These are phyloP conservation scores for Fusarium illudens DNA, from an alignment of 2,329 filamentous ascomycete genomes.

Conservation along the genomic window DNA sequence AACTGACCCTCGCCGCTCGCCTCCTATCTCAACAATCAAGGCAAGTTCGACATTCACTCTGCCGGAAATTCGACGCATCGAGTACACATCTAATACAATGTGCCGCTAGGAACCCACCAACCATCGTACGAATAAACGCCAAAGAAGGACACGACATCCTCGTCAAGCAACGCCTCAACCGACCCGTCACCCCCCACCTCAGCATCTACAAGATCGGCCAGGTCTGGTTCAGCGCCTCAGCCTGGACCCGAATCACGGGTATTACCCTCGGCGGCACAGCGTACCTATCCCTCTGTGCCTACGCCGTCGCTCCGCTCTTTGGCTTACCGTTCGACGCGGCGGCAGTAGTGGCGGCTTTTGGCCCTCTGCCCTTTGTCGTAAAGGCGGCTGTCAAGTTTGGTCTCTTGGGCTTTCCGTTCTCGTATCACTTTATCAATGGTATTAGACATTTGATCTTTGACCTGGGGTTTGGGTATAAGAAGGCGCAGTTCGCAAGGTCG, in stretches of 20 bases:
- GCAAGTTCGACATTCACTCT: neutral
- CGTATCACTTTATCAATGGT: slow-evolving; percentile 25
- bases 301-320: slow-evolving; percentile 10
- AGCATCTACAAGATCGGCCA: slow-evolving; percentile 19
- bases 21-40: slow-evolving; percentile 12
- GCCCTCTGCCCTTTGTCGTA: slow-evolving; percentile 3
- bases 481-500: slow-evolving; percentile 16
- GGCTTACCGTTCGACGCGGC: slow-evolving; percentile 10
- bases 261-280: slow-evolving; percentile 14
- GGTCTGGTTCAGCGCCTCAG: slow-evolving; percentile 25
- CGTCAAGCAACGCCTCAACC: slow-evolving; percentile 13
- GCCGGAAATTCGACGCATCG: neutral
- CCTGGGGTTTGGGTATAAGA: slow-evolving; percentile 22
- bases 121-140: neutral
- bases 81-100: neutral
- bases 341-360: slow-evolving; percentile 3
- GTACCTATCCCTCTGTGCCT: slow-evolving; percentile 6
- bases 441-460: slow-evolving; percentile 25
- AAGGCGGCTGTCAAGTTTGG: slow-evolving; percentile 19
- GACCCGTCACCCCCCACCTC: slow-evolving; percentile 17
- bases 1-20: neutral
- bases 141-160: slow-evolving; percentile 13
- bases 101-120: neutral
- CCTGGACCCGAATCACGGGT: slow-evolving; percentile 25
- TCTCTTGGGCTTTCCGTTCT: slow-evolving; percentile 15